A percentile compares a stretch with the other conserved stretches of the same genome.
phyloP scores from a whole-genome alignment of 1,139 yeast genomes.

The Debaryomycetaceae sp. region DNA sequence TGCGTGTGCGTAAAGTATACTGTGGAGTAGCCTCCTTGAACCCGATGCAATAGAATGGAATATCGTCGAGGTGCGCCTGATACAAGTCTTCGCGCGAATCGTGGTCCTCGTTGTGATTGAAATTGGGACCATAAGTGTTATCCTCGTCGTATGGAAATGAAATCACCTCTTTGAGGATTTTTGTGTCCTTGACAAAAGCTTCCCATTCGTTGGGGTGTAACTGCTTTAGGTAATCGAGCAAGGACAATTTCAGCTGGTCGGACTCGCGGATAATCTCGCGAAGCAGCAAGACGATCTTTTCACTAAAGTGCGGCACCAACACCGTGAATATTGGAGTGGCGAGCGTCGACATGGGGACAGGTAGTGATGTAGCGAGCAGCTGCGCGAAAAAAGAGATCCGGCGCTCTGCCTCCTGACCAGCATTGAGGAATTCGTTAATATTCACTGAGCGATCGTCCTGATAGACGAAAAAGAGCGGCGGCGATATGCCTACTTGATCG shows the following conservation, averaged over 20 bases:
- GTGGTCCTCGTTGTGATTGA: slow-evolving; percentile 1
- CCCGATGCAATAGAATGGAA: slow-evolving; percentile 66
- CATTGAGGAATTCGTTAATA: slow-evolving; percentile 32
- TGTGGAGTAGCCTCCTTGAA: slow-evolving; percentile 55
- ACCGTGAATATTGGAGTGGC: slow-evolving; percentile 82
- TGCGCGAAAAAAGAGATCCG: slow-evolving; percentile 83
- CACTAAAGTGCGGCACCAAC: slow-evolving; percentile 75
- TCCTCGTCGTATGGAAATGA: background rate
- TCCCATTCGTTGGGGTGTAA: slow-evolving; percentile 69
- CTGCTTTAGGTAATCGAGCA: slow-evolving; percentile 64
- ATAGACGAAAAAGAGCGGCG: slow-evolving; percentile 64
- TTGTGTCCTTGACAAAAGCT: slow-evolving; percentile 58
- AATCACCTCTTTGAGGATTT: slow-evolving; percentile 19
- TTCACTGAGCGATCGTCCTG: slow-evolving; percentile 49
- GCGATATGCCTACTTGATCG: slow-evolving; percentile 18
- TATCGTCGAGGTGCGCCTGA: slow-evolving; percentile 36
- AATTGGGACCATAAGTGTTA: background rate
- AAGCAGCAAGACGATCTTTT: slow-evolving; percentile 55
- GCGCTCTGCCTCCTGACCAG: slow-evolving; percentile 67
- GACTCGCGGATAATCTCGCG: slow-evolving; percentile 61
- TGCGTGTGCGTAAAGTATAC: slow-evolving; percentile 54
- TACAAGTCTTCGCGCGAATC: slow-evolving; percentile 11
- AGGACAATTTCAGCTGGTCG: slow-evolving; percentile 47
- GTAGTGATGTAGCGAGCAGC: slow-evolving; percentile 66
- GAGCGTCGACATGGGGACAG: slow-evolving; percentile 60